phyloP scores from a whole-genome alignment of 768 basidiomycete genomes.

The Sistotremastrum niveocremeum region DNA sequence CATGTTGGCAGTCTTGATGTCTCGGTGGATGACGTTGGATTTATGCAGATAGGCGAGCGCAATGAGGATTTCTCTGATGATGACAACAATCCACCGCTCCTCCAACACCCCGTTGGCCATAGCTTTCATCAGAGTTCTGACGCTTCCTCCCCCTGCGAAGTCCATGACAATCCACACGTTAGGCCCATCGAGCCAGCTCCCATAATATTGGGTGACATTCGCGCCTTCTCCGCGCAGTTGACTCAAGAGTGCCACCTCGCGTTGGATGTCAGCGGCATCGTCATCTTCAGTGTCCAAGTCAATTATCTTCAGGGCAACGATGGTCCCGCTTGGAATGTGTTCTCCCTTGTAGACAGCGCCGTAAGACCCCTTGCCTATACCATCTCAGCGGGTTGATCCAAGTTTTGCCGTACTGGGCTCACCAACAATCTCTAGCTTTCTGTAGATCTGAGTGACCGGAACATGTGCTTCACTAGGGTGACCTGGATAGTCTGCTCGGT shows the following conservation, averaged over 20 bases:
- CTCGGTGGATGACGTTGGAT: slow-evolving; percentile 89
- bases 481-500: no score
- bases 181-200: slow-evolving; percentile 90
- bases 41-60: slow-evolving; percentile 86
- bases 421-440: no score
- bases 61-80: slow-evolving; percentile 77
- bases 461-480: no score
- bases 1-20: slow-evolving; percentile 96
- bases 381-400: no score
- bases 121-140: slow-evolving; percentile 86
- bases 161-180: slow-evolving; percentile 99
- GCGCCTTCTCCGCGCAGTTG: slow-evolving; percentile 75
- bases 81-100: slow-evolving; percentile 80
- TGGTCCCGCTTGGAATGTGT: slow-evolving; percentile 70
- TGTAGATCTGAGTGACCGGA: no score
- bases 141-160: slow-evolving; percentile 88
- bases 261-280: slow-evolving; percentile 92
- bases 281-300: slow-evolving; percentile 95
- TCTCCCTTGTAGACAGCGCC: slow-evolving; percentile 90
- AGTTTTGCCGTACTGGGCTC: no score
- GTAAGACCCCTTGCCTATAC: slow-evolving; percentile 82
- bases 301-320: slow-evolving; percentile 97
- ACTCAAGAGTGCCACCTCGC: slow-evolving; percentile 84
- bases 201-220: slow-evolving; percentile 90
- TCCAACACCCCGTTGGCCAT: slow-evolving; percentile 62